These are phyloP conservation scores for Ganoderma sinense DNA, from an alignment of 1,284 basidiomycete species.

Conservation along the genomic window DNA sequence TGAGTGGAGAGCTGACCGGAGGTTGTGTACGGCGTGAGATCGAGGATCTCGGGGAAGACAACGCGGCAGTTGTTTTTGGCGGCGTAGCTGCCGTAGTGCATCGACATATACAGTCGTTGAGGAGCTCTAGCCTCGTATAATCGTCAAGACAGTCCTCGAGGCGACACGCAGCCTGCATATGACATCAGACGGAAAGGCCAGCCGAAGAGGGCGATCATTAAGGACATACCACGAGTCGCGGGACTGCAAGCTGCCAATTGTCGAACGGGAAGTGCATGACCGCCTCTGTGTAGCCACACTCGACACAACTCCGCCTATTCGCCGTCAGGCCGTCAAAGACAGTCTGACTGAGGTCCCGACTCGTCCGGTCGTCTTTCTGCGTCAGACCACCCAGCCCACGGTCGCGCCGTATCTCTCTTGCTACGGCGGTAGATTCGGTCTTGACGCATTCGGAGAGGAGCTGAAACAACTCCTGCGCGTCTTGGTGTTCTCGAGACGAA, in stretches of 20 bases:
- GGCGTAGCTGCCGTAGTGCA: constrained; percentile 79
- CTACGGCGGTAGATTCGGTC: constrained; percentile 74
- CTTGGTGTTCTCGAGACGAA: constrained; percentile 90
- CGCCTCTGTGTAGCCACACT: constrained; percentile 88
- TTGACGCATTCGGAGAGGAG: constrained; percentile 89
- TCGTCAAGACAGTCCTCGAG: constrained; percentile 81
- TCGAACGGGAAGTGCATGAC: constrained; percentile 89
- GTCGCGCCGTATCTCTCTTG: constrained; percentile 70
- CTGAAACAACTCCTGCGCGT: constrained; percentile 95
- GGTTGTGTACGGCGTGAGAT: constrained; percentile 85
- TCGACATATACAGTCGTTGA: constrained; percentile 86
- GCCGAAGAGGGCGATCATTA: constrained; percentile 2
- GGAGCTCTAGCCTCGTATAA: constrained; percentile 82
- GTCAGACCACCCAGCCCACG: constrained; percentile 67
- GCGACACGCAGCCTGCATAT: constrained; percentile 57
- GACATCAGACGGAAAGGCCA: constrained; percentile 20
- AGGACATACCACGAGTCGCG: constrained; percentile 58
- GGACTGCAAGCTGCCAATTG: constrained; percentile 81
- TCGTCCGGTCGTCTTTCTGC: constrained; percentile 37
- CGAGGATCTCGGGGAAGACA: constrained; percentile 86
- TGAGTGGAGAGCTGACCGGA: constrained; percentile 75
- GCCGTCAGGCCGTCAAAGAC: constrained; percentile 87
- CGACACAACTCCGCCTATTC: constrained; percentile 80
- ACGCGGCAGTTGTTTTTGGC: constrained; percentile 86
- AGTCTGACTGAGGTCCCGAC: constrained; percentile 60